Base-by-base conservation (phyloP, 2,329 filamentous ascomycete genomes). In the Davidsoniella neocaledoniae region DNA sequence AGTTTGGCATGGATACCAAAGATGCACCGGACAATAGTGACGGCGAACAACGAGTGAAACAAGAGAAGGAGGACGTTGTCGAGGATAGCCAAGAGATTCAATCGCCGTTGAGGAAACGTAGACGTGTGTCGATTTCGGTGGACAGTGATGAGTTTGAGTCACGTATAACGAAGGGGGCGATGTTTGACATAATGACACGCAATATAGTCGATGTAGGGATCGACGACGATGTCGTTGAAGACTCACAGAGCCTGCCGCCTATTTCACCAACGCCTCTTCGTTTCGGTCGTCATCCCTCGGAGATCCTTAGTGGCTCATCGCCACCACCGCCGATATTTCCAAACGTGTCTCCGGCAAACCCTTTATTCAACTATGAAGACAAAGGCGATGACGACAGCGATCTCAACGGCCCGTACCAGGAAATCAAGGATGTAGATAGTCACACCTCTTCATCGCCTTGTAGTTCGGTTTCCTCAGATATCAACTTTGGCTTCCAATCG, bases 1-100 rank as follows among this genome's bases (percentile, higher is more conserved):
- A 19, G 19, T 43, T 17, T n/a, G 41, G 19, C 41, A 19, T 14
- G 12, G 41, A 25, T 17, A 25, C 19, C 5, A 7, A 23, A 12
- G 19, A 43, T 23, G 12, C 29, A 12, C 29, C 8, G 9, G 16
- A 42, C 2, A 16, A 2, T 12, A n/a, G 9, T 42, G 26, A 17
- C 2, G n/a, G 33, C 5, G 26, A 14, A 46, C 17, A 33, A 7
- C 16, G 7, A 10, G 29, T 14, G 8, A 56, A 54, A 6, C 55
- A 56, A 16, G 57, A 58, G 4, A 58, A 64, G 5, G 65, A 66
- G 40, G 65, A 64, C 29, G 58, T 62, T 41, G 53, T 55, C 7
- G 58, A 57, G 12, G 50, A 49, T 8, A 53, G 51, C 19, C 51
- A 53, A 23, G 56, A 55, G 6, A 50, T 54, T 14, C 36, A 53